Base-by-base conservation (phyloP, 1,284 basidiomycete species). In the Ganoderma leucocontextum region DNA sequence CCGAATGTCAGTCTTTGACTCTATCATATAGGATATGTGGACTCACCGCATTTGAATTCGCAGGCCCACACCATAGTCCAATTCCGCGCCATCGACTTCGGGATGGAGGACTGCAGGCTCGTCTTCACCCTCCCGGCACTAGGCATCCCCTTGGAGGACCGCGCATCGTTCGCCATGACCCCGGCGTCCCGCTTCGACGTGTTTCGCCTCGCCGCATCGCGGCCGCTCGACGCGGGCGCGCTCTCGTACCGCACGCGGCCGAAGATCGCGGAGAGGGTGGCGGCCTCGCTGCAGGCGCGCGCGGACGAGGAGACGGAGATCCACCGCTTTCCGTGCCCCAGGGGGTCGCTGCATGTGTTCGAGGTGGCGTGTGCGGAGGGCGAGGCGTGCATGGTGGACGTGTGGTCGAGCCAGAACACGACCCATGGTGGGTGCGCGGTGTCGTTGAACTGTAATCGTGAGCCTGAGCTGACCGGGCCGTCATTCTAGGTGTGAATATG, bases 91-190 rank as follows among this genome's bases (percentile, higher is more conserved):
- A 71, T 75, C 60, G 76, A 77, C 71, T 77, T 66, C 53, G 76
- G 76, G 47, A 77, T 77, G 76, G 76, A 77, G 55, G 67, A 69
- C 36, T 77, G 76, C 61, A 67, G 69, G 59, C 70, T 77, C 33
- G 71, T 71, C 38, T 57, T 76, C 64, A 69, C 65, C 29, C 73
- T 77, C 4, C 75, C 75, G 8, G 64, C 67, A 12, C 62, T 67
- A 12, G 65, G 60, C 35, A 68, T 36, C 15, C 55, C 42, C 2
- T 66, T 73, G 25, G 69, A 70, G 17, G 55, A 60, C n/a, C 64
- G 62, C 29, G 72, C 67, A 9, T 60, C 65, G 35, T 61, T 74
- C 62, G 25, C n/a, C 6, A 47, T 70, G 36, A 57, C 22, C 44
- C 66, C 61, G 7, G 19, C 41, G 47, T 63, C 69, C 38, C 65